Evolutionary conservation across 2,329 filamentous ascomycete species (phyloP), one percentile per base, ranked within the genome.

Genomic region (Colletotrichum limetticola): DNA sequence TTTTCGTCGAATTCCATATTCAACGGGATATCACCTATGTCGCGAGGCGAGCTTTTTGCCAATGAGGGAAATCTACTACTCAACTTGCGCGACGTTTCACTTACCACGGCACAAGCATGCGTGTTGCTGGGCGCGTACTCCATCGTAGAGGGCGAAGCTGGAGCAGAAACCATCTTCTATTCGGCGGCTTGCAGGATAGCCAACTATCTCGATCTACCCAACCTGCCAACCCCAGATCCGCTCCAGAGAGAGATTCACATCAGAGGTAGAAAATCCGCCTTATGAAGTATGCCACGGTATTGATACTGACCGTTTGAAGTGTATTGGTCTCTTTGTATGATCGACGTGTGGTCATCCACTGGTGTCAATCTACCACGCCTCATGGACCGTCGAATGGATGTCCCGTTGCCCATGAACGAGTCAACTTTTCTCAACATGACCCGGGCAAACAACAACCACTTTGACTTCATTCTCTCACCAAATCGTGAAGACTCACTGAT

Each of bases 81-180:
- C 9, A 76, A 83, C 49, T 74, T 84, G 28, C 80, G 81, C 14
- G 78, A 81, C 16, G 77, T 84, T 2, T 82, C 80, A 4, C 70
- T 84, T 11, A 76, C 66, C 3, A 84, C 81, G 1, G 77, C 85
- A 11, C 84, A 85, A 74, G 82, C 82, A 5, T 83, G 82, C 55
- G 79, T 86, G 5, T 74, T 86, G 6, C 74, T 85, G 0, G 84
- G 81, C 2, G 76, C 77, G 0, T 70, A 76, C 42, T 80, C 80
- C 3, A 78, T 81, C 55, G 80, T 79, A 4, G 80, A 84, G 19
- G 79, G 80, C 1, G 76, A 84, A 19, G 78, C 80, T 6, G 78
- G 77, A 1, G 76, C 82, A 0, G 84, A 85, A 64, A 78, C 81
- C 0, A 75, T 85, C 19, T 84, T 81, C 72, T 85, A 84, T 60